Conservation (phyloP, 352 stramenopile genomes). For the Phytopythium oedochilum region DNA sequence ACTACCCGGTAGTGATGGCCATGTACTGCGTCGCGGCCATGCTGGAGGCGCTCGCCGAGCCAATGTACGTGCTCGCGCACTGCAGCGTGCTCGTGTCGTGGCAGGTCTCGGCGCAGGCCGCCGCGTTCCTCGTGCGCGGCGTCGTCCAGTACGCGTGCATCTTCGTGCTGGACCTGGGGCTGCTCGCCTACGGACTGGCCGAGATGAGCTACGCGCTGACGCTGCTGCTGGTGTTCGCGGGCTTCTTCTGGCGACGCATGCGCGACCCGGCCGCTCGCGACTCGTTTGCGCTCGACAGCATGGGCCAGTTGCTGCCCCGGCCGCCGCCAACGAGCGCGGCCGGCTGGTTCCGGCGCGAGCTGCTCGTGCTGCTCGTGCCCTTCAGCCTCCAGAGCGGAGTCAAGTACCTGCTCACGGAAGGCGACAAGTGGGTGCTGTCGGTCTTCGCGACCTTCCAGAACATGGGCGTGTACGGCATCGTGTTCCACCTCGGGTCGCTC, state of each 20-base stretch:
- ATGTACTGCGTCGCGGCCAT: constrained; percentile 80
- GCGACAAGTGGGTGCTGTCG: constrained; percentile 94
- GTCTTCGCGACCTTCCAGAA: constrained; percentile 88
- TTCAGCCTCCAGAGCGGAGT: constrained; percentile 92
- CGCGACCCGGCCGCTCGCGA: not conserved
- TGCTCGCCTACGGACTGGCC: constrained; percentile 69
- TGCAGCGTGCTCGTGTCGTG: constrained; percentile 78
- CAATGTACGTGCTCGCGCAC: constrained; percentile 78
- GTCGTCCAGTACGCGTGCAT: constrained; percentile 68
- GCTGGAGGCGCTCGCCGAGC: constrained; percentile 75
- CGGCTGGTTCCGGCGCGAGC: constrained; percentile 44
- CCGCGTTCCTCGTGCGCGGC: constrained; percentile 66
- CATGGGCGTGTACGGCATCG: constrained; percentile 96
- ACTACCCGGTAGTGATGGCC: constrained; percentile 51
- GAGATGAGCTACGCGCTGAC: constrained; percentile 71
- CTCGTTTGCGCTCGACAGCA: constrained; percentile 40
- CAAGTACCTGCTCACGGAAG: constrained; percentile 97
- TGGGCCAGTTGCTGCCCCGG: constrained; percentile 49
- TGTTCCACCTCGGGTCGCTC: constrained; percentile 93
- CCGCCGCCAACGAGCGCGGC: not conserved
- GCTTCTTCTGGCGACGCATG: constrained; percentile 54
- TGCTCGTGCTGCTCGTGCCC: constrained; percentile 56
- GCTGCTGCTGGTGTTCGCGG: constrained; percentile 49
- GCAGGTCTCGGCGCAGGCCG: constrained; percentile 73
- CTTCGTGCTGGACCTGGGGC: constrained; percentile 49